Evolutionary conservation across 148 eudicot species (phyloP), one percentile per base, ranked within the genome.

Genomic region (Rhododendron kiyosumense): DNA sequence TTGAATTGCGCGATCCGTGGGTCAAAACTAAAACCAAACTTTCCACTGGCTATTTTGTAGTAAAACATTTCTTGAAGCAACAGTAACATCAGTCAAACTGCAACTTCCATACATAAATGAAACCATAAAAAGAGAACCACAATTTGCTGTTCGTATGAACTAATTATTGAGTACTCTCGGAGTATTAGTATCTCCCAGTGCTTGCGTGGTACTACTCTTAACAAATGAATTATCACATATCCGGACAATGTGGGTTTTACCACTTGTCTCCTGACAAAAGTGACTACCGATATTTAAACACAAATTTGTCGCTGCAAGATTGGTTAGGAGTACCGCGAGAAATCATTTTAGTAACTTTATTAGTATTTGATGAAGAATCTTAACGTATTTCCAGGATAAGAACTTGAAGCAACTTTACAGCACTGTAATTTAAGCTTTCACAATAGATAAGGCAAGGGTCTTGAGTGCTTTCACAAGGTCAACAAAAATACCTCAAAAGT

Each of bases 1-100:
- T 77, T 75, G 85, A 49, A 87, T 52, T 73, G 67, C 85, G 32
- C 83, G 36, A 86, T 86, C 78, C 48, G 81, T 63, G 78, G 88
- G 86, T 87, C 88, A 84, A 87, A 78, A 48, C 22, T 38, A 22
- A 41, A 22, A 22, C 65, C 34, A 61, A 46, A 63, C 34, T 78
- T 28, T 45, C 24, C 32, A 11, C 81, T 5, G 12, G 48, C 48
- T 2, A 41, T 36, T 76, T 76, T 76, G 6, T 15, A 34, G 6
- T 15, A 34, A 32, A 76, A 18, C 46, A 20, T 38, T 77, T 38
- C 57, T 46, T 79, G 4, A 79, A 48, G 59, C 57, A 77, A 77
- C 28, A 43, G 49, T 41, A 77, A 71, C 45, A 36, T 75, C 15
- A 34, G 43, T 75, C 41, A 75, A 52, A 52, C 4, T 52, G 18